Evolutionary conservation across 2,329 filamentous ascomycete genomes (phyloP).

Genomic region (Alternaria burnsii): DNA sequence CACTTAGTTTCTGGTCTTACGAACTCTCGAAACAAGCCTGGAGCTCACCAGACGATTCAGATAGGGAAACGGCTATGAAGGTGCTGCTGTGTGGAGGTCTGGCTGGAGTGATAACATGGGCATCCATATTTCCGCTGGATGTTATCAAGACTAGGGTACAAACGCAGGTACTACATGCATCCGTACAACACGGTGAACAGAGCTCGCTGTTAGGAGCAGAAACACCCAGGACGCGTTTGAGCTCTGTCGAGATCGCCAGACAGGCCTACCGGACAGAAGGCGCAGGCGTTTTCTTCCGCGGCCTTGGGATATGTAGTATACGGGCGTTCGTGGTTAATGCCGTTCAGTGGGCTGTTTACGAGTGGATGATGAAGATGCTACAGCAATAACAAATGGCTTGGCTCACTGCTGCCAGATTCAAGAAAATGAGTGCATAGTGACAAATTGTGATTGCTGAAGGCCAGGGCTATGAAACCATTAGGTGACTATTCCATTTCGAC

Average conservation of each 20-base stretch:
- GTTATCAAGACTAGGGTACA: conserved; percentile 94
- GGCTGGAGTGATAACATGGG: conserved; percentile 88
- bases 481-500: conserved; percentile 12
- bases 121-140: conserved; percentile 88
- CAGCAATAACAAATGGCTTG: conserved; percentile 18
- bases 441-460: neutral
- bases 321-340: conserved; percentile 94
- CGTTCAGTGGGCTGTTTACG: conserved; percentile 90
- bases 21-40: conserved; percentile 73
- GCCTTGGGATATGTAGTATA: conserved; percentile 80
- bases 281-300: conserved; percentile 79
- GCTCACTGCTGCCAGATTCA: too few species aligned
- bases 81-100: conserved; percentile 85
- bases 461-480: neutral
- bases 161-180: conserved; percentile 62
- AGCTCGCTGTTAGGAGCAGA: conserved; percentile 30
- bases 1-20: conserved; percentile 83
- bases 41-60: conserved; percentile 55
- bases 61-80: conserved; percentile 64
- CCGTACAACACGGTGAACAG: conserved; percentile 23
- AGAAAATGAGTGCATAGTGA: neutral
- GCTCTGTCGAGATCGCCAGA: conserved; percentile 70
- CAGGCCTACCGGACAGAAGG: conserved; percentile 76
- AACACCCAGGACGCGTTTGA: conserved; percentile 48
- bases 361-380: conserved; percentile 75